A percentile compares a stretch with the other conserved stretches of the same genome.
These are phyloP conservation scores for Trichoderma asperelloides DNA, from an alignment of 495 filamentous ascomycete genomes.

Conservation along the genomic window DNA sequence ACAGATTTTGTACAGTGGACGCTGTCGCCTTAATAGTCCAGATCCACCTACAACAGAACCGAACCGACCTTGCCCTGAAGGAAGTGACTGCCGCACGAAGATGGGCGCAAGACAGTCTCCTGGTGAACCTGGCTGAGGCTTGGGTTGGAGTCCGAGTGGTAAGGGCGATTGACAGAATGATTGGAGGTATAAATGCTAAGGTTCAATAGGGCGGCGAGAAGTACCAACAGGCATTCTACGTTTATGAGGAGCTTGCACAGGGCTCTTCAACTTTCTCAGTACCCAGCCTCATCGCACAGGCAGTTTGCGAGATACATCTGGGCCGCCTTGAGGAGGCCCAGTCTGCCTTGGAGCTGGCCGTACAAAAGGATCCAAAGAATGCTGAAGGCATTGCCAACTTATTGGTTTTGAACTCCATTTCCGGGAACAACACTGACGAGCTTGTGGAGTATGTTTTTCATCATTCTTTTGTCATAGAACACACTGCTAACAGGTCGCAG, in stretches of 20 bases:
- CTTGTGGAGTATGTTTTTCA: conserved; percentile 43
- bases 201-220: conserved; percentile 72
- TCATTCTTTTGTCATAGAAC: neutral
- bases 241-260: conserved; percentile 93
- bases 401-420: conserved; percentile 66
- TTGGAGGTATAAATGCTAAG: conserved; percentile 7
- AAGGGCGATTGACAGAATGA: conserved; percentile 22
- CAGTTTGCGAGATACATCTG: conserved; percentile 84
- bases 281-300: conserved; percentile 71
- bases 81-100: conserved; percentile 82
- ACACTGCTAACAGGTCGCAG: conserved; percentile 26
- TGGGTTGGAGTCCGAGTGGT: conserved; percentile 89
- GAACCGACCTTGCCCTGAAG: conserved; percentile 79
- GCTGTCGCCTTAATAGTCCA: conserved; percentile 72
- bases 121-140: conserved; percentile 90
- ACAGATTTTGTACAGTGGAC: conserved; percentile 32
- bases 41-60: conserved; percentile 85
- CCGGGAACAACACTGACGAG: conserved; percentile 58
- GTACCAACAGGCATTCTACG: conserved; percentile 96
- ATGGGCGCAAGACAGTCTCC: conserved; percentile 90
- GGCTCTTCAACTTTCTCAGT: conserved; percentile 61
- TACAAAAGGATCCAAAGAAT: conserved; percentile 62
- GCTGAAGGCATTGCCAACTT: conserved; percentile 70
- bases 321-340: conserved; percentile 85
- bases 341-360: conserved; percentile 68